phyloP scores from a whole-genome alignment of 2,329 filamentous ascomycete species.

The Teratosphaeriaceae sp. region DNA sequence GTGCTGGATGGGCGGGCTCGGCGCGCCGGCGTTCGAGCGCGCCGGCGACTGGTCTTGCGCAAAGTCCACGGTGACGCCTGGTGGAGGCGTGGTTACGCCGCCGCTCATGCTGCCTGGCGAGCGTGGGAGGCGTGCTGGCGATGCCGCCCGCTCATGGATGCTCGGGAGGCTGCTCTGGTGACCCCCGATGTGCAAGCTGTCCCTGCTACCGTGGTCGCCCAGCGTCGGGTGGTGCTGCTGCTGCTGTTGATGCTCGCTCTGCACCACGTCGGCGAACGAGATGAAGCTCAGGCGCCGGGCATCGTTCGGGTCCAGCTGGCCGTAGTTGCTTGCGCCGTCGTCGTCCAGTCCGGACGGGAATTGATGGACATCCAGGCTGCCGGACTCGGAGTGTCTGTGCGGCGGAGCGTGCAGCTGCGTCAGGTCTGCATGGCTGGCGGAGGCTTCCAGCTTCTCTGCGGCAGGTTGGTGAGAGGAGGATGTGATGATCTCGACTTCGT shows the following conservation, averaged over 20 bases:
- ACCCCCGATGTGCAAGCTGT: conserved; percentile 53
- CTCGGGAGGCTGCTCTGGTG: conserved; percentile 13
- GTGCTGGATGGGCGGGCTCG: conserved; percentile 31
- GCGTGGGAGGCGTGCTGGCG: conserved; percentile 68
- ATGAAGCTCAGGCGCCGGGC: conserved; percentile 86
- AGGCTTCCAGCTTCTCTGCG: conserved; percentile 44
- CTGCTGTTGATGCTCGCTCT: conserved; percentile 59
- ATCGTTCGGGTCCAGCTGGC: conserved; percentile 68
- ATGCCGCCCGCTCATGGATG: conserved; percentile 62
- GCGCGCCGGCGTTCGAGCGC: conserved; percentile 13
- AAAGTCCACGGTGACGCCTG: conserved; percentile 40
- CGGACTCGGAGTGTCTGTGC: conserved; percentile 14
- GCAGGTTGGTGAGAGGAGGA: conserved; percentile 79
- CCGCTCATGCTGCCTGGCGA: conserved; percentile 15
- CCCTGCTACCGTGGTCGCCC: conserved; percentile 51
- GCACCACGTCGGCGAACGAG: conserved; percentile 92
- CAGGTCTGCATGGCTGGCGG: conserved; percentile 23
- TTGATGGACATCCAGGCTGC: conserved; percentile 54
- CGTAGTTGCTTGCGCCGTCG: conserved; percentile 68
- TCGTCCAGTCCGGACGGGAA: conserved; percentile 53
- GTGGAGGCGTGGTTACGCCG: conserved; percentile 30
- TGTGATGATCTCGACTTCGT: conserved; percentile 88
- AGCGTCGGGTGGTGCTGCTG: conserved; percentile 15
- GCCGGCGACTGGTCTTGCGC: conserved; percentile 5
- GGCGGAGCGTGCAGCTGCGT: conserved; percentile 17